phyloP scores from a whole-genome alignment of 495 filamentous ascomycete species.

The Terfezia claveryi region DNA sequence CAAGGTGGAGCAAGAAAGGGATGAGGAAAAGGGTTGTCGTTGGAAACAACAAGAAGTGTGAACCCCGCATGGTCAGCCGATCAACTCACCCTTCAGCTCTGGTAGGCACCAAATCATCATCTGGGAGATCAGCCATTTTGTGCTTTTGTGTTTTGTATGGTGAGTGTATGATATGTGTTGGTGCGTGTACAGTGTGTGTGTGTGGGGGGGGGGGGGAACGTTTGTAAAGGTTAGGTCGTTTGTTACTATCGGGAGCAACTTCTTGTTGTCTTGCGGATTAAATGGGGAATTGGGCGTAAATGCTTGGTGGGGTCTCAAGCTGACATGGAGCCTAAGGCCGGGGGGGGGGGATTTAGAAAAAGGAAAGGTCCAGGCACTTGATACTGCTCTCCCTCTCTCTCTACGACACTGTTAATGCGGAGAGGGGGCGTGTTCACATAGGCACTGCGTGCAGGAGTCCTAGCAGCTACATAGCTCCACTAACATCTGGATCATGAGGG shows the following conservation, averaged over 20 bases:
- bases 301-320: conserved; percentile 10
- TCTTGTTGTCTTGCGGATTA: conserved; percentile 2
- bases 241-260: too few species aligned
- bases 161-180: too few species aligned
- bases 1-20: not conserved
- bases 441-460: too few species aligned
- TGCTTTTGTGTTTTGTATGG: too few species aligned
- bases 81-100: conserved; percentile 45
- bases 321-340: conserved; percentile 1
- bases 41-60: not conserved
- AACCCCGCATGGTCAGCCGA: not conserved
- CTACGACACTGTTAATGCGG: too few species aligned
- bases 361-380: not conserved
- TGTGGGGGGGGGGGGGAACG: too few species aligned
- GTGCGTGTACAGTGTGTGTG: too few species aligned
- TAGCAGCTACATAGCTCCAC: too few species aligned
- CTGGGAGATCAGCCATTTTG: conserved; percentile 38
- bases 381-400: too few species aligned
- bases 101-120: conserved; percentile 72
- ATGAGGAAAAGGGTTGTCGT: not conserved
- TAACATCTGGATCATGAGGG: too few species aligned
- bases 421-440: too few species aligned
- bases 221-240: too few species aligned
- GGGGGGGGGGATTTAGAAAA: not conserved
- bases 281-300: conserved; percentile 2